Percentiles rank a stretch among this genome's conserved stretches.
These are phyloP conservation scores for Colletotrichum cereale DNA, from an alignment of 2,329 filamentous ascomycete species.

Conservation along the genomic window DNA sequence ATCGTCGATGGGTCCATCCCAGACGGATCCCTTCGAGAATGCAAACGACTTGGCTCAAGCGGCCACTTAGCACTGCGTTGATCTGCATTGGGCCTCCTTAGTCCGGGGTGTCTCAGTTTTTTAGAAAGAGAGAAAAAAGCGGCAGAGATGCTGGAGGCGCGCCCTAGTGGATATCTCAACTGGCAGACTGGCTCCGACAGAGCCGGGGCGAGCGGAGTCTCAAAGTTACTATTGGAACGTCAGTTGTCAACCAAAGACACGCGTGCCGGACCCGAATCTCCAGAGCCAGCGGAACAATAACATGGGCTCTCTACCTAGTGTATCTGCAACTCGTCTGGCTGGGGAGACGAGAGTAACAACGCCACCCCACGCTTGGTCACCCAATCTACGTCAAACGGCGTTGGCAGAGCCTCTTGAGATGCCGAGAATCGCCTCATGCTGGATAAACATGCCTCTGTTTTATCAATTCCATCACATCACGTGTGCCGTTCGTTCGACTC, in stretches of 20 bases:
- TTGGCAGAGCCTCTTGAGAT: not conserved
- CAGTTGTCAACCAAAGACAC: not conserved
- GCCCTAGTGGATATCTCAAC: not conserved
- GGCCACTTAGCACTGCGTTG: constrained; percentile 22
- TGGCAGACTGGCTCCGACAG: not conserved
- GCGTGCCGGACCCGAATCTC: not conserved
- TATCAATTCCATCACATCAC: not conserved
- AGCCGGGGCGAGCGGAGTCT: constrained; percentile 1
- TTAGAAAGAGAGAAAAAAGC: not conserved
- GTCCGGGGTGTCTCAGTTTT: constrained; percentile 33
- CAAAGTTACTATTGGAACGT: not conserved
- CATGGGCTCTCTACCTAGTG: not conserved
- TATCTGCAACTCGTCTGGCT: not conserved
- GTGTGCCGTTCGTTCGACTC: not conserved
- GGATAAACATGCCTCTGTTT: not conserved
- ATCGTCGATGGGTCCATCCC: constrained; percentile 30
- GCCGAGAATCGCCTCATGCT: not conserved
- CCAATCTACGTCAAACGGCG: not conserved
- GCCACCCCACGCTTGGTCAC: not conserved
- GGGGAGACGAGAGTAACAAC: not conserved
- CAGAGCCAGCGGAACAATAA: not conserved
- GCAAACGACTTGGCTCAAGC: constrained; percentile 32
- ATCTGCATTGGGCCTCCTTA: constrained; percentile 27
- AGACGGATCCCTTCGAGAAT: constrained; percentile 28
- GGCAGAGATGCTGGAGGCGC: constrained; percentile 13